These are phyloP conservation scores for Ceratorhiza oryzae-sativae DNA, from an alignment of 1,284 basidiomycete genomes.

Conservation along the genomic window DNA sequence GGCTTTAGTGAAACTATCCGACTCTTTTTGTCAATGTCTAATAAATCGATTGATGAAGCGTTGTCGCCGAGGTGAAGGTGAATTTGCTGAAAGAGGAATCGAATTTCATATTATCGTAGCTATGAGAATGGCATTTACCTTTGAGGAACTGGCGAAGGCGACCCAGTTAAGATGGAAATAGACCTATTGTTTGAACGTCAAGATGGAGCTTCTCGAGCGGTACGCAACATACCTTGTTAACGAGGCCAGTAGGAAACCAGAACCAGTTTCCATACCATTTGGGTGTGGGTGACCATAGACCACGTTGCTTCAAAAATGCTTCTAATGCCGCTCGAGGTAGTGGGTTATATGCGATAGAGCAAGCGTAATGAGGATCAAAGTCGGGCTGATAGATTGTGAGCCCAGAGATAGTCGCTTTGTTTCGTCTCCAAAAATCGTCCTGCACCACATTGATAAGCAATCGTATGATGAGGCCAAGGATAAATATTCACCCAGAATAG, in stretches of 20 bases:
- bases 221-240: constrained; percentile 65
- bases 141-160: constrained; percentile 63
- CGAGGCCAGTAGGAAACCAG: constrained; percentile 71
- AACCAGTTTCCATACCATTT: constrained; percentile 52
- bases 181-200: background rate
- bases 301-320: constrained; percentile 67
- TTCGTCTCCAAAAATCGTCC: constrained; percentile 78
- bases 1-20: constrained; percentile 58
- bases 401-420: constrained; percentile 62
- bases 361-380: constrained; percentile 77
- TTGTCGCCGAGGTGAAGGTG: constrained; percentile 66
- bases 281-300: constrained; percentile 61
- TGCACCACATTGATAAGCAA: constrained; percentile 46
- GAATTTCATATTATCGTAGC: constrained; percentile 42
- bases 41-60: constrained; percentile 63
- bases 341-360: constrained; percentile 78
- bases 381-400: constrained; percentile 60
- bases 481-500: constrained; percentile 84
- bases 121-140: constrained; percentile 51
- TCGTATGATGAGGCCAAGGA: too few relatives aligned
- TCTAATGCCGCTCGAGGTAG: constrained; percentile 72
- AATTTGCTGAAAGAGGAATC: constrained; percentile 54
- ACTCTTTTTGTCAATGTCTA: constrained; percentile 64
- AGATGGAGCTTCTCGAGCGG: background rate
- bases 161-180: constrained; percentile 78